Evolutionary conservation across 805 yeast genomes (phyloP).

Genomic region (Brettanomyces sp.): DNA sequence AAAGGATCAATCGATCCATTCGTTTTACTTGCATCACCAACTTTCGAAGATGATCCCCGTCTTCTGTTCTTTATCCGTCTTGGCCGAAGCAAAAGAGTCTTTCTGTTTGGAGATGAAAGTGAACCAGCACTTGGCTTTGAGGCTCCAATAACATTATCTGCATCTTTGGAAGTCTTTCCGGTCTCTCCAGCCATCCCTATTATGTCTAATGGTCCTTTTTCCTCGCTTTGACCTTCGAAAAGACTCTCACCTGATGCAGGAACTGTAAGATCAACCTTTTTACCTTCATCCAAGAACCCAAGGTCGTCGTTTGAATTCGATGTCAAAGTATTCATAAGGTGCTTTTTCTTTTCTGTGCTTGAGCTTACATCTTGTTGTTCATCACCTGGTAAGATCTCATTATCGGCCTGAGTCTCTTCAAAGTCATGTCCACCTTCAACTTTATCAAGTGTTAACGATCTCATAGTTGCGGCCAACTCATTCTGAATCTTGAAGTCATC

Average conservation of each 20-base stretch:
- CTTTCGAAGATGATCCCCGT: constrained; percentile 13
- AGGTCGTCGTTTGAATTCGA: background rate
- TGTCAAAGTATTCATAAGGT: background rate
- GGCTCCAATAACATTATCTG: background rate
- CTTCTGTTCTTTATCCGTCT: constrained; percentile 29
- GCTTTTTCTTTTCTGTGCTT: background rate
- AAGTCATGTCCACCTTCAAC: background rate
- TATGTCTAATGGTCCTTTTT: constrained; percentile 15
- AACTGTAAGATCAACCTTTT: constrained; percentile 2
- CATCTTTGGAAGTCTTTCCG: background rate
- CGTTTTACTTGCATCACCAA: background rate
- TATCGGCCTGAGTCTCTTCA: background rate
- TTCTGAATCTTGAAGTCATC: constrained; percentile 14
- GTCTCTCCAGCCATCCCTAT: constrained; percentile 7
- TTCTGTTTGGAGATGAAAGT: constrained; percentile 29
- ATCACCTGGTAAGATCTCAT: background rate
- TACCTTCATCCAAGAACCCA: background rate
- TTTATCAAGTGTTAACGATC: constrained; percentile 4
- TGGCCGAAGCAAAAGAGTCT: constrained; percentile 34
- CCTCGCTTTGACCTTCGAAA: constrained; percentile 7
- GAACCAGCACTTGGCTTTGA: background rate
- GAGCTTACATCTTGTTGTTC: background rate
- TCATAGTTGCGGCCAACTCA: constrained; percentile 15
- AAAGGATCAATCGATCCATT: background rate
- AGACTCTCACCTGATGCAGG: constrained; percentile 11